Evolutionary conservation across 78 protist species (phyloP).

Genomic region (Dictyostelium intermedium): DNA sequence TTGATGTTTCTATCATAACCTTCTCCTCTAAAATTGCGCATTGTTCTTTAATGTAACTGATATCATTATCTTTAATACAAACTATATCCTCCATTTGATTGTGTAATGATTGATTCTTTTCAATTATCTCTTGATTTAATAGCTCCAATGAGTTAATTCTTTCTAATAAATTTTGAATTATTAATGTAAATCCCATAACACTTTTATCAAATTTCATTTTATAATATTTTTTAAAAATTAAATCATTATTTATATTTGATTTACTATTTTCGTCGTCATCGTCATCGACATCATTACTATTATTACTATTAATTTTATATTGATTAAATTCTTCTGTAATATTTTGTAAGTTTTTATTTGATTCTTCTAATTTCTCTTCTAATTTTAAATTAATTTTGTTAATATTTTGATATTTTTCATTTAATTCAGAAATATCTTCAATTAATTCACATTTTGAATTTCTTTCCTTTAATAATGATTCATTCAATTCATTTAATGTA

Average conservation of each 20-base stretch:
- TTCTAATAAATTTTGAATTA: background rate
- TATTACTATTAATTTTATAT: background rate
- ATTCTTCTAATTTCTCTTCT: slow-evolving; percentile 36
- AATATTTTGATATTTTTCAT: slow-evolving; percentile 36
- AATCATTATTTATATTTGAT: background rate
- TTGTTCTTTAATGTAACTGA: background rate
- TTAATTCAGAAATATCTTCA: slow-evolving; percentile 57
- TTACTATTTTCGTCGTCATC: background rate
- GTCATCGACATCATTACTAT: background rate
- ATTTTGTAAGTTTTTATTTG: slow-evolving; percentile 7
- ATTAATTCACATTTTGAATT: slow-evolving; percentile 1
- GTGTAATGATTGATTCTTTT: background rate
- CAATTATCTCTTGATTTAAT: background rate
- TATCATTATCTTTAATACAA: slow-evolving; percentile 3
- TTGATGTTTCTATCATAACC: background rate
- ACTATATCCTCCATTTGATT: slow-evolving; percentile 17
- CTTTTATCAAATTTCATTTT: background rate
- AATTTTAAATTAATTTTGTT: slow-evolving; percentile 39
- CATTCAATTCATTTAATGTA: slow-evolving; percentile 8
- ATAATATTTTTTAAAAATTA: background rate
- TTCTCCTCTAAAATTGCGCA: background rate
- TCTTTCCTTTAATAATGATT: slow-evolving; percentile 13
- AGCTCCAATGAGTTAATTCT: background rate
- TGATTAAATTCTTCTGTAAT: background rate
- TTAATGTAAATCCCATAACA: background rate